These are phyloP conservation scores for Anastatica hierochuntica DNA, from an alignment of 345 rosid species.

Conservation along the genomic window DNA sequence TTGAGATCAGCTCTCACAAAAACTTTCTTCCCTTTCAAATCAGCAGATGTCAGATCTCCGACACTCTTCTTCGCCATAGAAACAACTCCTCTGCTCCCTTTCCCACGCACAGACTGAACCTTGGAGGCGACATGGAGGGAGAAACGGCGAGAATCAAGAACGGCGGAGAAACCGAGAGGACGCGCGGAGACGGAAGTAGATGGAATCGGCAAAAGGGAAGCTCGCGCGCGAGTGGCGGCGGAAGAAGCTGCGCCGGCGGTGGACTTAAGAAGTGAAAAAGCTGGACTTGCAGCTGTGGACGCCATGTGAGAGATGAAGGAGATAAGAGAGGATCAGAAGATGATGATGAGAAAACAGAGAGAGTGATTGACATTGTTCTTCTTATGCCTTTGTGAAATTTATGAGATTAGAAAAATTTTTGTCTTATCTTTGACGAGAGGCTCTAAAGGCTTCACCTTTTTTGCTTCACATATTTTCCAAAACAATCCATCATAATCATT, in stretches of 20 bases:
- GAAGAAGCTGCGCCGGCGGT: constrained; percentile 29
- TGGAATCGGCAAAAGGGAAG: constrained; percentile 38
- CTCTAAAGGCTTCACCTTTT: background rate
- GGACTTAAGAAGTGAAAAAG: constrained; percentile 51
- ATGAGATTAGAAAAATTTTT: background rate
- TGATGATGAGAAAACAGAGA: background rate
- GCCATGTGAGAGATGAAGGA: constrained; percentile 33
- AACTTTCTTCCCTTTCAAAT: constrained; percentile 83
- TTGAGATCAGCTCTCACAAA: constrained; percentile 86
- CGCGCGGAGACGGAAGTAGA: constrained; percentile 14
- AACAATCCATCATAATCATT: background rate
- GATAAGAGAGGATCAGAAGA: background rate
- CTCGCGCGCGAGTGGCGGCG: constrained; percentile 27
- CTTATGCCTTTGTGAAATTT: too few relatives aligned
- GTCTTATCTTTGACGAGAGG: constrained; percentile 55
- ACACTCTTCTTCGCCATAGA: constrained; percentile 90
- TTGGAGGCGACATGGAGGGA: constrained; percentile 40
- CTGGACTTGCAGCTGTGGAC: constrained; percentile 52
- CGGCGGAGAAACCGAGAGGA: constrained; percentile 55
- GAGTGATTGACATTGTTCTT: constrained; percentile 19
- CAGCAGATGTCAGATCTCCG: constrained; percentile 51
- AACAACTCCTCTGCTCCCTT: constrained; percentile 39
- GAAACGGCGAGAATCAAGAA: constrained; percentile 40
- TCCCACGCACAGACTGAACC: constrained; percentile 16
- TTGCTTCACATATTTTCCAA: background rate